phyloP scores from a whole-genome alignment of 2,329 filamentous ascomycete species.

The Neofusicoccum kwambonambiense region DNA sequence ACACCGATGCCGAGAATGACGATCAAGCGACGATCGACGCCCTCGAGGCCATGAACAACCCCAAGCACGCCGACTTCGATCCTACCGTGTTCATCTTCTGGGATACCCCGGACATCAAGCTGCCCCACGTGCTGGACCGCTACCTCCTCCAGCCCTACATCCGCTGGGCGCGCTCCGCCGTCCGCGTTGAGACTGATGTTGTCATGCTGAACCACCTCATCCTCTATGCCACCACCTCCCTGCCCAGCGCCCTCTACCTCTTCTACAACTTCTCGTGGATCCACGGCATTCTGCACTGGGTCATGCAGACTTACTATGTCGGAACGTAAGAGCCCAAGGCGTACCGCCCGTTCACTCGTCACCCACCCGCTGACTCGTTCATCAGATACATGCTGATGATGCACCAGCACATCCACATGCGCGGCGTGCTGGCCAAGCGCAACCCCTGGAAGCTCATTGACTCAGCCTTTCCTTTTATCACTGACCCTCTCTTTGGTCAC shows the following conservation, averaged over 20 bases:
- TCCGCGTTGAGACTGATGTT: slow-evolving; percentile 69
- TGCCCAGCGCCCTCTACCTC: slow-evolving; percentile 67
- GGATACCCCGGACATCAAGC: slow-evolving; percentile 49
- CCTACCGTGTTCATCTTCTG: slow-evolving; percentile 56
- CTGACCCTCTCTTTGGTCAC: slow-evolving; percentile 76
- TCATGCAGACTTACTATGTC: slow-evolving; percentile 67
- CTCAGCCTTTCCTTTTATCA: slow-evolving; percentile 66
- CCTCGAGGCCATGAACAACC: slow-evolving; percentile 52
- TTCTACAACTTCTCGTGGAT: slow-evolving; percentile 65
- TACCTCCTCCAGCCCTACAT: slow-evolving; percentile 62
- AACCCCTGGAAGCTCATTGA: slow-evolving; percentile 56
- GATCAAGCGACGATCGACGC: slow-evolving; percentile 39
- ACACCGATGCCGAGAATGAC: background rate
- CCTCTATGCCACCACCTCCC: slow-evolving; percentile 66
- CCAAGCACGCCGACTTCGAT: slow-evolving; percentile 48
- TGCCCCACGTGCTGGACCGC: slow-evolving; percentile 42
- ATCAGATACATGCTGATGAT: slow-evolving; percentile 71
- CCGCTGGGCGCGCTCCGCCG: slow-evolving; percentile 53
- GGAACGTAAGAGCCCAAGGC: slow-evolving; percentile 45
- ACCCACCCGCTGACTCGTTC: background rate
- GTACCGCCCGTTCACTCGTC: background rate
- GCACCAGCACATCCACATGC: slow-evolving; percentile 81
- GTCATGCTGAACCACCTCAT: slow-evolving; percentile 76
- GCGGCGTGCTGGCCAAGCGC: slow-evolving; percentile 62
- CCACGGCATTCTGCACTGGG: slow-evolving; percentile 65